Percentiles rank a stretch among this genome's conserved stretches.
These are phyloP conservation scores for Podospora sp. DNA, from an alignment of 495 filamentous ascomycete species.

Conservation along the genomic window DNA sequence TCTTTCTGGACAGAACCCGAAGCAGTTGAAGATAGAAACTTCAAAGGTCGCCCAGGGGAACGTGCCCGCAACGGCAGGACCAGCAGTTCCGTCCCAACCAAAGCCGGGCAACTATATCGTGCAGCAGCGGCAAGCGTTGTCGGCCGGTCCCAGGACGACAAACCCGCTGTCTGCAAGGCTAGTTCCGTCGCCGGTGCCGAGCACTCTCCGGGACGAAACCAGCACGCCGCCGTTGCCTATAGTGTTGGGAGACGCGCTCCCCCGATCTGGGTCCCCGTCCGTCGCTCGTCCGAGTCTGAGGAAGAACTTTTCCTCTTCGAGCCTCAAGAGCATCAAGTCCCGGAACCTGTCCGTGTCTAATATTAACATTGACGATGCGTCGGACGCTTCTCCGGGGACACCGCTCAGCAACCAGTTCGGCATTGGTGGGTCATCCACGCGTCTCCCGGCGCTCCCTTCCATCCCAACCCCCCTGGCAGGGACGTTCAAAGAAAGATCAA, in stretches of 20 bases:
- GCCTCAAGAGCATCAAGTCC: constrained; percentile 67
- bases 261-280: constrained; percentile 44
- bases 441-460: constrained; percentile 57
- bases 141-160: constrained; percentile 40
- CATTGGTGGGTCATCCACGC: constrained; percentile 45
- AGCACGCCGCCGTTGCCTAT: constrained; percentile 35
- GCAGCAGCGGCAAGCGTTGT: constrained; percentile 50
- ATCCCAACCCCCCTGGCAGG: constrained; percentile 69
- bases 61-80: constrained; percentile 43
- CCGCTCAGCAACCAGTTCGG: constrained; percentile 67
- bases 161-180: constrained; percentile 36
- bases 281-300: constrained; percentile 56
- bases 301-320: constrained; percentile 80
- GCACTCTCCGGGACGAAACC: constrained; percentile 25
- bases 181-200: constrained; percentile 37
- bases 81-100: constrained; percentile 47
- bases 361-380: constrained; percentile 64
- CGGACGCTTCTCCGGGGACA: constrained; percentile 71
- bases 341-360: constrained; percentile 77
- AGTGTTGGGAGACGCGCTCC: constrained; percentile 38
- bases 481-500: constrained; percentile 53
- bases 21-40: constrained; percentile 91
- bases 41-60: constrained; percentile 43
- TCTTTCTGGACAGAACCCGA: constrained; percentile 75
- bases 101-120: constrained; percentile 44